A percentile compares a stretch with the other conserved stretches of the same genome.
These are phyloP conservation scores for Yamadazyma sp. DNA, from an alignment of 1,139 yeast genomes.

Conservation along the genomic window DNA sequence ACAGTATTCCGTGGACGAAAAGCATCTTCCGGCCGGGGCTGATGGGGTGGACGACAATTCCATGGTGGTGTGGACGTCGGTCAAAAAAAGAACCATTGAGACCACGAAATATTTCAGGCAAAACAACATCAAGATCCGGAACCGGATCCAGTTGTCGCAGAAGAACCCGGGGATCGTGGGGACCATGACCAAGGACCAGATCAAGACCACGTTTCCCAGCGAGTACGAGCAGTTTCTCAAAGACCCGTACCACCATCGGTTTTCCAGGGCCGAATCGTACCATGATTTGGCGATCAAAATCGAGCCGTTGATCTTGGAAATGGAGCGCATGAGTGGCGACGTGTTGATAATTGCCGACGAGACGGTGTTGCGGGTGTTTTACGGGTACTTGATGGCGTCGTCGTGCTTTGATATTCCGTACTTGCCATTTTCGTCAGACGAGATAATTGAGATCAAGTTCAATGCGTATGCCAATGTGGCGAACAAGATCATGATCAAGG, in stretches of 20 bases:
- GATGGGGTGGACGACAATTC: slow-evolving; percentile 50
- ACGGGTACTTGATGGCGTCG: slow-evolving; percentile 93
- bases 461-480: slow-evolving; percentile 84
- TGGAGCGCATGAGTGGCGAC: slow-evolving; percentile 90
- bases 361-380: slow-evolving; percentile 80
- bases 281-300: slow-evolving; percentile 94
- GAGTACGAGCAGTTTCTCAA: slow-evolving; percentile 64
- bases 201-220: slow-evolving; percentile 58
- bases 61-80: slow-evolving; percentile 90
- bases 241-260: slow-evolving; percentile 93
- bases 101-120: slow-evolving; percentile 69
- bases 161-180: slow-evolving; percentile 90
- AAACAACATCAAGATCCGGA: slow-evolving; percentile 60
- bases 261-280: slow-evolving; percentile 89
- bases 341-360: slow-evolving; percentile 91
- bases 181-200: slow-evolving; percentile 59
- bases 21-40: slow-evolving; percentile 50
- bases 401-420: slow-evolving; percentile 83
- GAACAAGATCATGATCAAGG: slow-evolving; percentile 39
- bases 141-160: slow-evolving; percentile 82
- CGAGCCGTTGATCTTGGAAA: slow-evolving; percentile 88
- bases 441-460: slow-evolving; percentile 82
- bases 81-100: slow-evolving; percentile 78
- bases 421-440: slow-evolving; percentile 74
- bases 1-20: slow-evolving; percentile 25